Base-by-base conservation (phyloP, 805 yeast species). In the Metschnikowia anglica region DNA sequence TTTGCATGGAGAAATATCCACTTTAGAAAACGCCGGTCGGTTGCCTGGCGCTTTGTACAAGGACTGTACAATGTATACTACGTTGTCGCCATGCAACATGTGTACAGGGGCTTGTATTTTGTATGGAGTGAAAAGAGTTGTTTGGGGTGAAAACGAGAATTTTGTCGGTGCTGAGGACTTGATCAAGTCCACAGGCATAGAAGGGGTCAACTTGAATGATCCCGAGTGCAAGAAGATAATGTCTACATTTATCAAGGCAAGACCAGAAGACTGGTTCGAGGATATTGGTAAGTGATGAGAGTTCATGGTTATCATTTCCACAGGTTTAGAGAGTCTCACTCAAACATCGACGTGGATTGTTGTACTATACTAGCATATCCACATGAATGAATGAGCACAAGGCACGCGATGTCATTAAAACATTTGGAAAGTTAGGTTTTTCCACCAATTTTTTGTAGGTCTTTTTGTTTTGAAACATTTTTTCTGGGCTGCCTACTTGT, bases 41-140 rank as follows among this genome's bases (percentile, higher is more conserved):
- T 71, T 93, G 44, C 81, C 83, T 17, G 97, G 90, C 4, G 72
- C 74, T 17, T 79, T 77, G 13, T 91, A 91, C 70, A 85, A 84
- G 57, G 76, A 82, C 49, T 85, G 96, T 54, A 93, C 98, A 17
- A 77, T 88, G 77, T 91, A 89, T 67, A 89, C 97, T 23, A 86
- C 97, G 0, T 70, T 91, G 52, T 86, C 96, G 6, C 97, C 98
- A 3, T 91, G 98, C 62, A 76, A 82, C 53, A 91, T 91, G 97
- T 91, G 98, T 62, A 79, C 93, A 4, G 98, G 98, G 16, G 95
- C 97, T 5, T 85, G 91, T 50, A 58, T 91, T 39, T 72, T 91
- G 74, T 91, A 89, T 66, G 96, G 96, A 30, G 76, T 91, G 53
- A 82, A 83, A 56, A 75, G 97, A 50, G 84, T 88, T 31, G 97